These are phyloP conservation scores for Grosmannia huntii DNA, from an alignment of 2,329 filamentous ascomycete genomes.

Conservation along the genomic window DNA sequence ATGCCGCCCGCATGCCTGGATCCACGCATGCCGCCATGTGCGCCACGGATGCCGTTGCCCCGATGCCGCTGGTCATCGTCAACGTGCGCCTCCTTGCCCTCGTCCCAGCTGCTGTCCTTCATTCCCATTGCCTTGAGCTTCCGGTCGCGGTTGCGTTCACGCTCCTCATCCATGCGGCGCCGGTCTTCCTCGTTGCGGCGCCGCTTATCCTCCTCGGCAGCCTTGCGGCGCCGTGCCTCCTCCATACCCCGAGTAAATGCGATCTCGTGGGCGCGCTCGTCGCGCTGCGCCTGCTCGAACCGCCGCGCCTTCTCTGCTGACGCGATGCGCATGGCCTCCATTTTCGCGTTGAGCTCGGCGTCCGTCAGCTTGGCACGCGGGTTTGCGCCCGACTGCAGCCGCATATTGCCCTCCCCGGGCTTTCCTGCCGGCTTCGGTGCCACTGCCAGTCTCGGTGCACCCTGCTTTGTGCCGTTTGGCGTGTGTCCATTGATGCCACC, in stretches of 20 bases:
- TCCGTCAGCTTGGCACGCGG: conserved; percentile 49
- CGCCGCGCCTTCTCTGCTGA: conserved; percentile 45
- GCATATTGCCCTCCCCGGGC: conserved; percentile 12
- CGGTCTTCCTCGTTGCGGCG: conserved; percentile 38
- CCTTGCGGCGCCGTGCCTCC: conserved; percentile 37
- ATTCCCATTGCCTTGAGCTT: conserved; percentile 46
- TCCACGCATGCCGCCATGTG: conserved; percentile 9
- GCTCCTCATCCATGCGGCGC: conserved; percentile 42
- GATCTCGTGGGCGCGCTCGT: conserved; percentile 41
- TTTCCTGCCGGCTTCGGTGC: conserved; percentile 10
- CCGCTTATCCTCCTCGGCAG: conserved; percentile 39
- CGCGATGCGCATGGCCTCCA: conserved; percentile 47
- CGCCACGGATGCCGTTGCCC: conserved; percentile 3
- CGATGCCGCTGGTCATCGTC: conserved; percentile 24
- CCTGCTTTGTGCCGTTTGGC: conserved; percentile 3
- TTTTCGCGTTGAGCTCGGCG: conserved; percentile 42
- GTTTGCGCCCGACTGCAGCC: conserved; percentile 42
- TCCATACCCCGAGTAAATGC: conserved; percentile 43
- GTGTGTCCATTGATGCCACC: background rate
- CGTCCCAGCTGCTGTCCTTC: conserved; percentile 45
- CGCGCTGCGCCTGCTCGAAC: conserved; percentile 44
- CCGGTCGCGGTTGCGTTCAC: conserved; percentile 45
- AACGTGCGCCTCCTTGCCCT: conserved; percentile 36
- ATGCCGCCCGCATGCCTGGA: conserved; percentile 7
- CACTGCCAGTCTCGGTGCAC: conserved; percentile 13